Evolutionary conservation across 352 stramenopile species (phyloP).

Genomic region (Globisporangium emineosum): DNA sequence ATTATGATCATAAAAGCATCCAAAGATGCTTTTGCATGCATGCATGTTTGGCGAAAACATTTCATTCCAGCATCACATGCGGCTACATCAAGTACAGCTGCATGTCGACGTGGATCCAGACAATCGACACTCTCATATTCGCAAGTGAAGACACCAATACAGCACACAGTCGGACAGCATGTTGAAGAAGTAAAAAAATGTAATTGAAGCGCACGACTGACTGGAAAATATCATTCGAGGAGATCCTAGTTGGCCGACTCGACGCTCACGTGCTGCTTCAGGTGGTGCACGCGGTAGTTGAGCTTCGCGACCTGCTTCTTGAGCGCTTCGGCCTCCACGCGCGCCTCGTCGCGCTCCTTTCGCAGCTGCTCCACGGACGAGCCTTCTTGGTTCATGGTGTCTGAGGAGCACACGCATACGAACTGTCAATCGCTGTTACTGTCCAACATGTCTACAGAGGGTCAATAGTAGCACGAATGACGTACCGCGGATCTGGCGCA

Average conservation of each 20-base stretch:
- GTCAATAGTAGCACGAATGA: not conserved
- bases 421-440: conserved; percentile 1
- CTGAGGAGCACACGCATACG: conserved; percentile 16
- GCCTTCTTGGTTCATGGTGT: conserved; percentile 61
- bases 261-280: conserved; percentile 67
- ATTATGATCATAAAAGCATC: too few species aligned
- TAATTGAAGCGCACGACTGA: not conserved
- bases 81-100: too few species aligned
- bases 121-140: not conserved
- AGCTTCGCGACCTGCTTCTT: conserved; percentile 78
- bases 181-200: not conserved
- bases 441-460: not conserved
- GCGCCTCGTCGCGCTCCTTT: conserved; percentile 56
- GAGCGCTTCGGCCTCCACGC: conserved; percentile 51
- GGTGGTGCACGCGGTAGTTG: conserved; percentile 73
- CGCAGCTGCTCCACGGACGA: conserved; percentile 61
- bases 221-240: not conserved
- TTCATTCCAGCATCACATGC: not conserved
- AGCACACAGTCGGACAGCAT: conserved; percentile 3
- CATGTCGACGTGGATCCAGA: not conserved
- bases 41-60: too few species aligned
- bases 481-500: conserved; percentile 56
- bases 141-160: not conserved
- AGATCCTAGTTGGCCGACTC: conserved; percentile 16
- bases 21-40: too few species aligned